A percentile compares a stretch with the other conserved stretches of the same genome.
phyloP scores from a whole-genome alignment of 2,329 filamentous ascomycete species.

The Ascocoryne sarcoides region DNA sequence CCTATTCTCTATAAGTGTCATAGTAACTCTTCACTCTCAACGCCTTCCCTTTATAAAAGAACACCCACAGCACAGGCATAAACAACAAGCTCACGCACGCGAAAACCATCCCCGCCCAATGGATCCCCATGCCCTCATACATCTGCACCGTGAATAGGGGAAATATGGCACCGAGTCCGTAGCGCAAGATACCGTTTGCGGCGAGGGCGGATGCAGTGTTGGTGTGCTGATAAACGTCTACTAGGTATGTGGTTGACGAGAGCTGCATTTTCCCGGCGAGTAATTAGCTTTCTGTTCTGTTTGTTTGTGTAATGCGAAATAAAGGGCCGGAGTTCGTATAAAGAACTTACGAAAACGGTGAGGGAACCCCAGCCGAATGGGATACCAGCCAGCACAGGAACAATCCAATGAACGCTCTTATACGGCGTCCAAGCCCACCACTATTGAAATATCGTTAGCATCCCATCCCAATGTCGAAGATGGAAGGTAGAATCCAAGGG shows the following conservation, averaged over 20 bases:
- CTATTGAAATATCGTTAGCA: too few relatives aligned
- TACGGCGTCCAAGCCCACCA: conserved; percentile 14
- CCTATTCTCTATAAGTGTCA: too few relatives aligned
- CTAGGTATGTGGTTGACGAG: conserved; percentile 20
- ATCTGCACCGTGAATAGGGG: conserved; percentile 38
- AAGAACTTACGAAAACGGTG: conserved; percentile 42
- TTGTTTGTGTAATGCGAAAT: too few relatives aligned
- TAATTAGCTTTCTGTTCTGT: too few relatives aligned
- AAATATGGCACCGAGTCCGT: conserved; percentile 21
- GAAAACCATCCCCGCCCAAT: conserved; percentile 35
- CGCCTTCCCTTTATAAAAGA: conserved; percentile 32
- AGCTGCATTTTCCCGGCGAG: too few relatives aligned
- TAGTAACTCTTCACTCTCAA: conserved; percentile 29
- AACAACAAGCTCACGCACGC: conserved; percentile 34
- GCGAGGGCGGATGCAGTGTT: conserved; percentile 22
- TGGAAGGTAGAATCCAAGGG: too few relatives aligned
- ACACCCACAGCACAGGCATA: conserved; percentile 36
- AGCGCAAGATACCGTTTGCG: conserved; percentile 24
- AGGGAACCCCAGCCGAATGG: conserved; percentile 51
- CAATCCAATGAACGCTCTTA: conserved; percentile 22
- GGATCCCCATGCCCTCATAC: conserved; percentile 32
- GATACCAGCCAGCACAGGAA: conserved; percentile 22
- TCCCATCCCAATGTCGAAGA: too few relatives aligned
- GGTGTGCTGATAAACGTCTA: conserved; percentile 19
- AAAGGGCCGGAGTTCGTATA: too few relatives aligned